Evolutionary conservation across 2,329 filamentous ascomycete species (phyloP).

Genomic region (Knufia petricola): DNA sequence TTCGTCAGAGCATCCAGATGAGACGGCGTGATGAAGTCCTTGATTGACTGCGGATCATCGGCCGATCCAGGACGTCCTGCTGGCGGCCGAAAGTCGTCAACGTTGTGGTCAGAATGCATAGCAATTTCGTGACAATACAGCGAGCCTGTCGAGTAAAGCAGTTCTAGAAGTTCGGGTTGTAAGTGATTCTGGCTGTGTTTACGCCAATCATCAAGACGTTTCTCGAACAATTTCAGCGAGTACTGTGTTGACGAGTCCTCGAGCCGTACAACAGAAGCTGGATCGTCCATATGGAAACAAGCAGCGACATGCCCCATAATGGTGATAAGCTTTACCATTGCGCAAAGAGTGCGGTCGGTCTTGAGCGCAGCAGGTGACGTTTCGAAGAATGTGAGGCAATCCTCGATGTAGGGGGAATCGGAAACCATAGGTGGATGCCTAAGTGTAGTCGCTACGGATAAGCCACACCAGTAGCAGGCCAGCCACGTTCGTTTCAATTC

Average conservation of each 20-base stretch:
- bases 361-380: constrained; percentile 45
- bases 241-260: constrained; percentile 55
- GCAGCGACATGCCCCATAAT: constrained; percentile 59
- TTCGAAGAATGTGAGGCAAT: constrained; percentile 49
- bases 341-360: constrained; percentile 45
- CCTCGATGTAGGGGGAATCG: constrained; percentile 54
- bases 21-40: constrained; percentile 38
- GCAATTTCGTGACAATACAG: constrained; percentile 68
- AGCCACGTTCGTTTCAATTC: constrained; percentile 51
- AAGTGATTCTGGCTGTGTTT: constrained; percentile 42
- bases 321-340: constrained; percentile 47
- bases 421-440: constrained; percentile 48
- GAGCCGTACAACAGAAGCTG: constrained; percentile 43
- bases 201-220: constrained; percentile 52
- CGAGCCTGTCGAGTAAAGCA: constrained; percentile 55
- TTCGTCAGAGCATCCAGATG: constrained; percentile 58
- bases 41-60: constrained; percentile 14
- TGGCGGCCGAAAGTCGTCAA: constrained; percentile 40
- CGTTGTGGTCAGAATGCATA: constrained; percentile 54
- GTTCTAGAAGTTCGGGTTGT: constrained; percentile 40
- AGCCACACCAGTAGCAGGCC: constrained; percentile 41
- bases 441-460: constrained; percentile 47
- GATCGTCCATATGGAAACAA: constrained; percentile 58
- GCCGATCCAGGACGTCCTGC: constrained; percentile 33
- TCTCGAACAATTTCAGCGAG: constrained; percentile 54